These are phyloP conservation scores for Fusarium sp. DNA, from an alignment of 2,329 filamentous ascomycete genomes.

Conservation along the genomic window DNA sequence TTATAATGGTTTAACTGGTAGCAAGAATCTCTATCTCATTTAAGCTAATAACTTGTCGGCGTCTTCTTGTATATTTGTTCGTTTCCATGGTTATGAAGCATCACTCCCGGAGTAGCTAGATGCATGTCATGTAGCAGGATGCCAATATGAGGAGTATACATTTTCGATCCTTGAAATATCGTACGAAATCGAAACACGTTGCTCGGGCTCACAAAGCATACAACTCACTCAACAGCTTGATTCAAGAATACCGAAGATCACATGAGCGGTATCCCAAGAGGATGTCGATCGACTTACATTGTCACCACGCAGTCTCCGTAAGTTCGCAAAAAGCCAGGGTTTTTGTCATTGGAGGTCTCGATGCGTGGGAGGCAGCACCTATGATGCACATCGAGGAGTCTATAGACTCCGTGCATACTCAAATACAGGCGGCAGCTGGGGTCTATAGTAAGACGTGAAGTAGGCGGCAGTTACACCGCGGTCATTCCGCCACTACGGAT, in stretches of 20 bases:
- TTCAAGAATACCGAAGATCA: conserved; percentile 1
- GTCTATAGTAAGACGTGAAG: background rate
- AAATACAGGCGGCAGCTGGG: background rate
- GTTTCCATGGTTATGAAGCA: background rate
- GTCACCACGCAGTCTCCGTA: background rate
- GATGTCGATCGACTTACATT: conserved; percentile 1
- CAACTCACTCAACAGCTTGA: background rate
- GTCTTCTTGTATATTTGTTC: background rate
- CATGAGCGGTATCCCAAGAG: conserved; percentile 7
- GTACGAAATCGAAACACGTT: background rate
- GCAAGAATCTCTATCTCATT: background rate
- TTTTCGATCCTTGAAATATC: background rate
- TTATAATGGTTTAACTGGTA: background rate
- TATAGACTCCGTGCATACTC: background rate
- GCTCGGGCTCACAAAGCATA: background rate
- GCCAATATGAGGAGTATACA: background rate
- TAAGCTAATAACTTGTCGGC: background rate
- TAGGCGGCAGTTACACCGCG: background rate
- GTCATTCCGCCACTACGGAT: background rate
- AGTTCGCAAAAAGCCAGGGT: background rate
- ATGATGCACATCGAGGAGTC: background rate
- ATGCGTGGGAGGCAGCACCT: background rate
- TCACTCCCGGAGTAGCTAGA: background rate
- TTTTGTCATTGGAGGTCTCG: background rate
- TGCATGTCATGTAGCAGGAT: background rate